phyloP scores from a whole-genome alignment of 352 stramenopile genomes.

The Hyaloperonospora brassicae region DNA sequence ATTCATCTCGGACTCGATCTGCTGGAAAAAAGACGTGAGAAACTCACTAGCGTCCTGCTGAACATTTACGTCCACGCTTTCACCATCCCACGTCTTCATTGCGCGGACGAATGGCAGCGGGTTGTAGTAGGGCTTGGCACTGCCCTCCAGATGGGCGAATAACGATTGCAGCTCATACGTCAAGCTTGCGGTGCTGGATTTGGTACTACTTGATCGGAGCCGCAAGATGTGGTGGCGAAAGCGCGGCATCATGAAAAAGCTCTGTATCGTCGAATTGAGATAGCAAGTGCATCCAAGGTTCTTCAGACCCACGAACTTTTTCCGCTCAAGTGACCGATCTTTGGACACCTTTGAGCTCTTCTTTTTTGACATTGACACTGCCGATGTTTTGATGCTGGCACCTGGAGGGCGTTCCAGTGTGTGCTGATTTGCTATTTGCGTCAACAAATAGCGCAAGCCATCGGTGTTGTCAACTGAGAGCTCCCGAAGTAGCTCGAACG shows the following conservation, averaged over 20 bases:
- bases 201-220: conserved; percentile 27
- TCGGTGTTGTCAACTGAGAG: conserved; percentile 55
- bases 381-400: conserved; percentile 14
- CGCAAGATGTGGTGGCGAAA: conserved; percentile 85
- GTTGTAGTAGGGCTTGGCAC: conserved; percentile 81
- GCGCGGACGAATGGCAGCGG: conserved; percentile 64
- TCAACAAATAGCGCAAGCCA: conserved; percentile 58
- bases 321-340: conserved; percentile 43
- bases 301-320: conserved; percentile 88
- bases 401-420: conserved; percentile 49
- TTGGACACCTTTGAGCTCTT: conserved; percentile 40
- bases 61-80: conserved; percentile 82
- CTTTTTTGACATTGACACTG: conserved; percentile 37
- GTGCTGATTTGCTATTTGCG: conserved; percentile 66
- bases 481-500: conserved; percentile 71
- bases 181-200: conserved; percentile 29
- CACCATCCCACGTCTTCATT: conserved; percentile 85
- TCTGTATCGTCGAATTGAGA: conserved; percentile 91
- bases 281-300: conserved; percentile 95
- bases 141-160: conserved; percentile 85
- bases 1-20: conserved; percentile 88
- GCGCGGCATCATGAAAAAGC: conserved; percentile 91
- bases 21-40: conserved; percentile 89
- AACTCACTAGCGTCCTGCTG: conserved; percentile 93
- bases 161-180: conserved; percentile 87